Evolutionary conservation across 257 asterid genomes (phyloP), one percentile per base, ranked within the genome.

Genomic region (Eustoma russellianum): DNA sequence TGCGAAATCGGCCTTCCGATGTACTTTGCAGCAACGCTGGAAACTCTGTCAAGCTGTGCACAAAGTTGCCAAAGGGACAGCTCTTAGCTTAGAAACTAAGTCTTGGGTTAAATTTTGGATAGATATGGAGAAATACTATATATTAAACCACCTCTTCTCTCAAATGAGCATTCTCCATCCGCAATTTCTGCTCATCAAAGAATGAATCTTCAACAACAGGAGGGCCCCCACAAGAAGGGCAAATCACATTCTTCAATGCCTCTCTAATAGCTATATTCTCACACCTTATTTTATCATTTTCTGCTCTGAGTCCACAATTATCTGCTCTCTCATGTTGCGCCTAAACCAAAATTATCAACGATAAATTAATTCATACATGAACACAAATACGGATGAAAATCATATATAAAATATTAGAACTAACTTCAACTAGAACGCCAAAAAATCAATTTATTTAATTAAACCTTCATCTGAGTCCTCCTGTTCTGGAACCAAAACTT

Each of bases 401-500:
- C n/a, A n/a, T n/a, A n/a, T n/a, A n/a, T n/a, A 13, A 1, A 41
- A 33, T 48, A 33, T 5, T 38, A 38, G 7, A 7, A 38, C 9
- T 5, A 38, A 38, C 9, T 38, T 38, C 16, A 19, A 19, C 16
- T 2, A 41, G 10, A 7, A 40, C 17, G 3, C 2, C 3, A 3
- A 33, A 13, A 28, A 5, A 52, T 16, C 0, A 28, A 34, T n/a
- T n/a, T n/a, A n/a, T n/a, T n/a, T 11, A 24, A 7, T 50, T n/a
- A n/a, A 11, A 87, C 99, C 99, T 92, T 92, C 93, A 83, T 85
- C 56, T 92, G 99, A 41, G 99, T 92, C 67, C 99, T 78, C 2
- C 97, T 67, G 51, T 92, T 92, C 66, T 92, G 99, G 67, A 92
- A 92, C 99, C 99, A 92, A 59, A 92, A 92, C 64, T 92, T 92